Evolutionary conservation across 2,329 filamentous ascomycete species (phyloP).

Genomic region (Trichoderma citrinoviride): DNA sequence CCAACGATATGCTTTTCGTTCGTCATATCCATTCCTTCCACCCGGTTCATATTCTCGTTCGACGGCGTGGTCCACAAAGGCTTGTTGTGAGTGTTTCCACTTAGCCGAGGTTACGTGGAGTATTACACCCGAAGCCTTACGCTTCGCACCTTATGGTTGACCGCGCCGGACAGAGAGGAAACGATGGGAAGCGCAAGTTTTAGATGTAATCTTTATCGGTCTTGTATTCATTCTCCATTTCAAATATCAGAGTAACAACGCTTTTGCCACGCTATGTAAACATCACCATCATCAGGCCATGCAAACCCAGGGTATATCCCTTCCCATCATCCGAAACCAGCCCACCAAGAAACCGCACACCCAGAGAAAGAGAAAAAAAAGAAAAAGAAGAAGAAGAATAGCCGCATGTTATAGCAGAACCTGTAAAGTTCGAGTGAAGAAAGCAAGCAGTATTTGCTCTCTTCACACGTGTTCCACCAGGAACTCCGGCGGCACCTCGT

Average conservation of each 20-base stretch:
- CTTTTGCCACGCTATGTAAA: not conserved
- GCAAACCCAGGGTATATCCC: not conserved
- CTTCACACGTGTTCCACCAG: constrained; percentile 42
- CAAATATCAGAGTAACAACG: not conserved
- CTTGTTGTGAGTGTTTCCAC: not conserved
- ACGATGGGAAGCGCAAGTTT: too few relatives aligned
- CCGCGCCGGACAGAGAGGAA: too few relatives aligned
- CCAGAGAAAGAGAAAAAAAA: too few relatives aligned
- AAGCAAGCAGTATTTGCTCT: not conserved
- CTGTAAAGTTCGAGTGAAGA: not conserved
- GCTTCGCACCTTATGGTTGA: too few relatives aligned
- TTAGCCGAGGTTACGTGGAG: constrained; percentile 24
- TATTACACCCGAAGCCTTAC: too few relatives aligned
- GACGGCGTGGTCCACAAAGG: constrained; percentile 20
- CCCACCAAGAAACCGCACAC: not conserved
- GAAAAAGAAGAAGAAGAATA: not conserved
- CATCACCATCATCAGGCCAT: not conserved
- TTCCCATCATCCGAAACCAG: not conserved
- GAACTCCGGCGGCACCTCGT: constrained; percentile 53
- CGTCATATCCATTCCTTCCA: constrained; percentile 6
- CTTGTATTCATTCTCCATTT: not conserved
- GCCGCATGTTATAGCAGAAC: not conserved
- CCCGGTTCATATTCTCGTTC: constrained; percentile 1
- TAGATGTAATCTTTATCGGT: not conserved
- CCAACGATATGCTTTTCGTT: not conserved